phyloP scores from a whole-genome alignment of 2,329 filamentous ascomycete genomes.

The Ophiostoma pallidulum region DNA sequence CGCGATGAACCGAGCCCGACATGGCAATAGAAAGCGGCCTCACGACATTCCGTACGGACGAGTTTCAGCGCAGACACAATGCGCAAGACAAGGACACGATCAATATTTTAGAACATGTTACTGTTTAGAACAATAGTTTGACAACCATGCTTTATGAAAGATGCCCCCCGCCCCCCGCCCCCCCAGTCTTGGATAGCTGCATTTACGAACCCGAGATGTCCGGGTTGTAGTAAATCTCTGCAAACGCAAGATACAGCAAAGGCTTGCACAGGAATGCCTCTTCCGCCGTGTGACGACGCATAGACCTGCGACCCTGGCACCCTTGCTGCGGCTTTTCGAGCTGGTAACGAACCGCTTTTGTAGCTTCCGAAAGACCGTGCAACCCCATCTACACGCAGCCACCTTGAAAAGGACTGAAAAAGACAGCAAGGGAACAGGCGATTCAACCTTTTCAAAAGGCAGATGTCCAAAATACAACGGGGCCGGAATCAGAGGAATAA shows the following conservation, averaged over 20 bases:
- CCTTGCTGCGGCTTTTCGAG: not conserved
- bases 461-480: not conserved
- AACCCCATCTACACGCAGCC: no score
- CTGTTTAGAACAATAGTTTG: not conserved
- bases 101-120: not conserved
- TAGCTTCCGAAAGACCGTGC: no score
- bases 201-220: not conserved
- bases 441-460: no score
- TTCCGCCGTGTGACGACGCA: not conserved
- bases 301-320: not conserved
- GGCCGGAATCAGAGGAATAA: no score
- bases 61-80: not conserved
- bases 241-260: not conserved
- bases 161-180: no score
- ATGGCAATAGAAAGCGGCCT: not conserved
- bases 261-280: not conserved
- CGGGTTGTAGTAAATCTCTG: not conserved
- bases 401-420: no score
- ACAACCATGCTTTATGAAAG: not conserved
- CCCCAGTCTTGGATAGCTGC: not conserved
- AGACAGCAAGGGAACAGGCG: no score
- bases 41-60: no score
- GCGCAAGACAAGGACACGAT: not conserved
- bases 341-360: not conserved
- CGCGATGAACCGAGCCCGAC: slow-evolving; percentile 6